These are phyloP conservation scores for Quercus dentata DNA, from an alignment of 306 rosid genomes.

Conservation along the genomic window DNA sequence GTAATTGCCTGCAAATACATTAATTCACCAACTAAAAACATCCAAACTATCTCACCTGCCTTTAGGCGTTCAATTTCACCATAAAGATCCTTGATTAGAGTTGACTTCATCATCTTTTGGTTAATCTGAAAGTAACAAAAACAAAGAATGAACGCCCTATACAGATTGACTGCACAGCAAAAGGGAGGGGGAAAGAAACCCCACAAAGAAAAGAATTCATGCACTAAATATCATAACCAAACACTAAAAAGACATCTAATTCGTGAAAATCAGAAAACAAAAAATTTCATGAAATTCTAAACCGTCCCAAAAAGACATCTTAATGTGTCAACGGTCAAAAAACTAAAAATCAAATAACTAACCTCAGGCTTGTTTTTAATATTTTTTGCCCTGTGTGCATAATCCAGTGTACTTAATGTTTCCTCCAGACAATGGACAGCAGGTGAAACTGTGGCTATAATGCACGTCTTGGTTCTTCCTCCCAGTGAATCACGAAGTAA, in stretches of 20 bases:
- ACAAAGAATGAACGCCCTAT: not conserved
- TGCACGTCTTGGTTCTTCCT: slow-evolving; percentile 97
- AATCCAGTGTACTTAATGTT: slow-evolving; percentile 91
- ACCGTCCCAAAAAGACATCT: not conserved
- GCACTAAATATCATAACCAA: not conserved
- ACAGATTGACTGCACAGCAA: not conserved
- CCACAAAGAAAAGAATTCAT: not conserved
- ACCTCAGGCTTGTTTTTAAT: slow-evolving; percentile 97
- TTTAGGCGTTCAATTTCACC: slow-evolving; percentile 97
- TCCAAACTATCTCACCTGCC: slow-evolving; percentile 51
- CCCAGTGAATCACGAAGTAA: slow-evolving; percentile 99
- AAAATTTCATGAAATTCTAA: not conserved
- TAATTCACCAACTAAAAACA: slow-evolving; percentile 3
- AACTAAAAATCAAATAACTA: slow-evolving; percentile 10
- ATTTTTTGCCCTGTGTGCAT: slow-evolving; percentile 94
- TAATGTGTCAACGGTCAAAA: not conserved
- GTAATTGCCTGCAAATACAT: not conserved
- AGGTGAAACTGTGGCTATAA: slow-evolving; percentile 96
- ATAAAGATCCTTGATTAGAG: slow-evolving; percentile 93
- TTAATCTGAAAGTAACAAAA: slow-evolving; percentile 50
- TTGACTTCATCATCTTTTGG: slow-evolving; percentile 98
- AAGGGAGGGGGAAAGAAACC: not conserved
- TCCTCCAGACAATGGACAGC: slow-evolving; percentile 98
- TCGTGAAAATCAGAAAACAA: not conserved
- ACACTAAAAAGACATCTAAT: not conserved